Base-by-base conservation (phyloP, 805 yeast species). In the Yamadazyma philogaea region DNA sequence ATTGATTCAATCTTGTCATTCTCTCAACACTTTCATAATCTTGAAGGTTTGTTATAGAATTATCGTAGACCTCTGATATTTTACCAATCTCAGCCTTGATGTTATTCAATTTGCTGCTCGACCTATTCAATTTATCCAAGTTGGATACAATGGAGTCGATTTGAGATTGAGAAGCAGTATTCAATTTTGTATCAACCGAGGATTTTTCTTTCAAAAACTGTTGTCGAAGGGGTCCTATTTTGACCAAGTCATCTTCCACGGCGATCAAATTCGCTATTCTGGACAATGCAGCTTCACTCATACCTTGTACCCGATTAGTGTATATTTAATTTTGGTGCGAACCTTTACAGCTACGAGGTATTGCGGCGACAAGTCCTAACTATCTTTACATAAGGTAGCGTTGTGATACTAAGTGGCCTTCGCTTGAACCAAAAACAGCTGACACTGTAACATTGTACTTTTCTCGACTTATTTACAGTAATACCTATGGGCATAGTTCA, bases 171-270 rank as follows among this genome's bases (percentile, higher is more conserved):
- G 87, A 78, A 39, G 83, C 84, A 31, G 84, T 64, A 53, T 78
- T 79, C 49, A 91, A 68, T 56, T 88, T 91, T 37, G 82, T 70
- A 52, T 87, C 96, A 10, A 88, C 68, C 3, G 84, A 74, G 0
- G 83, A 73, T 58, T 86, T 87, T 55, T 91, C 96, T 49, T 81
- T 82, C 6, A 59, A 46, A 37, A 84, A 62, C 45, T 79, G 84
- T 40, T 74, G 78, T 42, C 75, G 75, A 21, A 84, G 61, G 7
- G 68, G 62, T 8, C 68, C 62, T 6, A 84, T 71, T 43, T 76
- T 79, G 39, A 70, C 76, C 30, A 83, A 61, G 44, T 84, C 89
- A 50, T 70, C 76, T 47, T 70, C 75, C 16, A 61, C 60, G 50
- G 67, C 66, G 39, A 70, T 64, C 34, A 70, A 55, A 42, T 64